Base-by-base conservation (phyloP, 1,284 basidiomycete species). In the Sporisorium iseilematis-ciliati region DNA sequence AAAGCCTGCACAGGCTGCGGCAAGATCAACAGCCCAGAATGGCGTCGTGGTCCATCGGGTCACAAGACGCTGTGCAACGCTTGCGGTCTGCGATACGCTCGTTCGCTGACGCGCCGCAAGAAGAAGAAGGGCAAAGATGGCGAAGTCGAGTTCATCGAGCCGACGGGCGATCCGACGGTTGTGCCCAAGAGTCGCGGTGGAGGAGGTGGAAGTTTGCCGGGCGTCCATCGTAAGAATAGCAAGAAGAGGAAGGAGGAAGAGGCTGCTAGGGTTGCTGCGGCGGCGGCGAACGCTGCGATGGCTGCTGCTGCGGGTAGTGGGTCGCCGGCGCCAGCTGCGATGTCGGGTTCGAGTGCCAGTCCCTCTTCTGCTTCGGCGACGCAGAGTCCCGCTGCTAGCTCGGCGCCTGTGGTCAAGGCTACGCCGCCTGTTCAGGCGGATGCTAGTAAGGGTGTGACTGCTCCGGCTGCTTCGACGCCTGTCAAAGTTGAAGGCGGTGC, bases 21-120 rank as follows among this genome's bases (percentile, higher is more conserved):
- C 35, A 85, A 81, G 50, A 73, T 90, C 14, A 90, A 91, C 57
- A 94, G 92, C 78, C 95, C 95, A 0, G 95, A 97, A 85, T 97
- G 95, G 95, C 88, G 95, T 80, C 94, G 96, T 85, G 83, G 83
- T 2, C 83, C 83, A 1, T 71, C 79, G 4, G 83, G 83, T 6
- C 77, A 80, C 65, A 85, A 85, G 65, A 82, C 80, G 33, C 71
- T 83, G 4, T 84, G 83, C 73, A 85, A 85, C 33, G 83, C 83
- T 0, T 85, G 83, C 49, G 83, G 83, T 3, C 68, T 85, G 18
- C 77, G 84, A 20, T 85, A 82, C 50, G 75, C 81, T 6, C 80
- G 83, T 25, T 82, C 81, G 8, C 63, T 82, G 21, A 68, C 77
- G 4, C 75, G 81, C 3, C 65, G 67, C 20, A 75, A 73, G 61